Conservation (phyloP, 2,329 filamentous ascomycete genomes). For the Ophiocordyceps sinensis region DNA sequence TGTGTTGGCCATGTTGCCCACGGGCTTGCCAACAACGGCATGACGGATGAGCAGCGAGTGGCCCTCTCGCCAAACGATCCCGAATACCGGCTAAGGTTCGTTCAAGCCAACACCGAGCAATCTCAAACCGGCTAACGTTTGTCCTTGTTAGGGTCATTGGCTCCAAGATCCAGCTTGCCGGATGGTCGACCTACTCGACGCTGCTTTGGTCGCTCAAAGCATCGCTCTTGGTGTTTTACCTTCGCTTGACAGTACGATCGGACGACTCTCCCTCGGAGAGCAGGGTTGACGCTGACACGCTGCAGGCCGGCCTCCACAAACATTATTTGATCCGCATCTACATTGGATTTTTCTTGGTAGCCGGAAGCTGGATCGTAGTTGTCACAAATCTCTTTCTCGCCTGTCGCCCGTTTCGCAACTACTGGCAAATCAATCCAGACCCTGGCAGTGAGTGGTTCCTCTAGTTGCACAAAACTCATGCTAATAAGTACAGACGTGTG, state of each 20-base stretch:
- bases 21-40: conserved; percentile 41
- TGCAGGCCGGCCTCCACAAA: conserved; percentile 23
- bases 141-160: conserved; percentile 27
- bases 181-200: conserved; percentile 39
- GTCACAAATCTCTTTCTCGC: conserved; percentile 34
- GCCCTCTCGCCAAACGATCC: conserved; percentile 25
- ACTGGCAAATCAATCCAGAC: conserved; percentile 46
- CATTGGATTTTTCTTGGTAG: conserved; percentile 34
- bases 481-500: conserved; percentile 21
- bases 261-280: too few relatives aligned
- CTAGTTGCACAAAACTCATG: not conserved
- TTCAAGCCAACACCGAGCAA: not conserved
- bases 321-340: conserved; percentile 29
- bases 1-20: conserved; percentile 30
- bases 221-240: conserved; percentile 42
- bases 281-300: too few relatives aligned
- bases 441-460: conserved; percentile 31
- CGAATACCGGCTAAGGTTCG: conserved; percentile 27
- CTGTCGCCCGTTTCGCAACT: conserved; percentile 36
- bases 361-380: conserved; percentile 31
- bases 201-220: conserved; percentile 41
- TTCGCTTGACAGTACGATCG: conserved; percentile 26
- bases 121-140: not conserved
- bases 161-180: conserved; percentile 40
- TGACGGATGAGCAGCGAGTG: conserved; percentile 34